phyloP scores from a whole-genome alignment of 306 rosid species.

The Ormosia semicastrata region DNA sequence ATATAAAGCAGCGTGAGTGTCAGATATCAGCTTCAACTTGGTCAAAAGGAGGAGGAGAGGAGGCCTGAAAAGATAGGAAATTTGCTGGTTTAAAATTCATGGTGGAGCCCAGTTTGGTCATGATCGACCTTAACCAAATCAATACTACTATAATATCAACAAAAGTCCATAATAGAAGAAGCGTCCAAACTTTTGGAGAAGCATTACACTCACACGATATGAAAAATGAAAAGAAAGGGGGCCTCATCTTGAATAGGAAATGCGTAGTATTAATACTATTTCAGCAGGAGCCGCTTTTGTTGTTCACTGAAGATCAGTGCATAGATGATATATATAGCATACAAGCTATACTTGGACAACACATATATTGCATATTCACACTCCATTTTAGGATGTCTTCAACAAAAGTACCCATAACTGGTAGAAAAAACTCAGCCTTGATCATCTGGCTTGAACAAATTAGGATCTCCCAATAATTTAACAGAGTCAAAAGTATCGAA shows the following conservation, averaged over 20 bases:
- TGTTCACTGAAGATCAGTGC: neutral
- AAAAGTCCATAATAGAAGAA: slow-evolving; percentile 27
- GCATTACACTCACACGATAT: neutral
- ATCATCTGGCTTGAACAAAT: neutral
- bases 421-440: neutral
- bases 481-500: neutral
- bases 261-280: neutral
- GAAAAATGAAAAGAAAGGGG: slow-evolving; percentile 19
- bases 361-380: neutral
- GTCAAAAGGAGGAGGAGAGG: slow-evolving; percentile 49
- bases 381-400: neutral
- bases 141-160: neutral
- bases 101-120: slow-evolving; percentile 52
- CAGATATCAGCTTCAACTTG: slow-evolving; percentile 48
- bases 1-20: slow-evolving; percentile 37
- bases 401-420: neutral
- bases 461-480: neutral
- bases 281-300: slow-evolving; percentile 13
- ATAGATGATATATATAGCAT: neutral
- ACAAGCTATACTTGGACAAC: neutral
- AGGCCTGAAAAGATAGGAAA: slow-evolving; percentile 29
- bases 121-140: slow-evolving; percentile 31
- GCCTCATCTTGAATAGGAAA: slow-evolving; percentile 25
- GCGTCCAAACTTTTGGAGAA: slow-evolving; percentile 30
- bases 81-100: slow-evolving; percentile 18